These are phyloP conservation scores for Sporothrix inflata DNA, from an alignment of 2,329 filamentous ascomycete species.

Conservation along the genomic window DNA sequence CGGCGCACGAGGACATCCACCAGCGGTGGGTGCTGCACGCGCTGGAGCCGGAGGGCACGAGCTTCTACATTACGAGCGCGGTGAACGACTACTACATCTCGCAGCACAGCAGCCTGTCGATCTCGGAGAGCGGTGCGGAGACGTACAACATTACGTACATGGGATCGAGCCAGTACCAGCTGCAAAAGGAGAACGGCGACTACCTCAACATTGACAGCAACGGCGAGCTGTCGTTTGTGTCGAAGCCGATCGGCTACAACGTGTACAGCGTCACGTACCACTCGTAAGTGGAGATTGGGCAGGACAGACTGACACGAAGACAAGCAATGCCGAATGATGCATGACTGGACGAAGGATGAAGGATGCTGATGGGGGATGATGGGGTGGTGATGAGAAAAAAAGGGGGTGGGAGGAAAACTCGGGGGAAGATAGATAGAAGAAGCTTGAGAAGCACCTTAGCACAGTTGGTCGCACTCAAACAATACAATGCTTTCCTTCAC, in stretches of 20 bases:
- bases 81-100: constrained; percentile 35
- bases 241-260: constrained; percentile 33
- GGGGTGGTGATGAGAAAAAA: background rate
- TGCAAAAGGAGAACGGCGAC: constrained; percentile 38
- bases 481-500: background rate
- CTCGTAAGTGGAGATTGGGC: background rate
- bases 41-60: constrained; percentile 35
- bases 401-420: background rate
- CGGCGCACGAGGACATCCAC: constrained; percentile 44
- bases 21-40: constrained; percentile 58
- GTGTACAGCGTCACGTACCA: constrained; percentile 38
- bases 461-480: background rate
- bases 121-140: constrained; percentile 35
- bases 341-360: background rate
- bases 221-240: constrained; percentile 33
- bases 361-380: background rate
- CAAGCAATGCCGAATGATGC: background rate
- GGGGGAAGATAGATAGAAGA: background rate
- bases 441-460: background rate
- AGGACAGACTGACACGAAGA: background rate
- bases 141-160: constrained; percentile 36
- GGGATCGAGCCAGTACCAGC: constrained; percentile 35
- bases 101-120: constrained; percentile 34
- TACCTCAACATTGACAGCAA: constrained; percentile 34
- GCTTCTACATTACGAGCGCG: constrained; percentile 39